Evolutionary conservation across 2,329 filamentous ascomycete species (phyloP), one percentile per base, ranked within the genome.

Genomic region (Sporothrix inflata): DNA sequence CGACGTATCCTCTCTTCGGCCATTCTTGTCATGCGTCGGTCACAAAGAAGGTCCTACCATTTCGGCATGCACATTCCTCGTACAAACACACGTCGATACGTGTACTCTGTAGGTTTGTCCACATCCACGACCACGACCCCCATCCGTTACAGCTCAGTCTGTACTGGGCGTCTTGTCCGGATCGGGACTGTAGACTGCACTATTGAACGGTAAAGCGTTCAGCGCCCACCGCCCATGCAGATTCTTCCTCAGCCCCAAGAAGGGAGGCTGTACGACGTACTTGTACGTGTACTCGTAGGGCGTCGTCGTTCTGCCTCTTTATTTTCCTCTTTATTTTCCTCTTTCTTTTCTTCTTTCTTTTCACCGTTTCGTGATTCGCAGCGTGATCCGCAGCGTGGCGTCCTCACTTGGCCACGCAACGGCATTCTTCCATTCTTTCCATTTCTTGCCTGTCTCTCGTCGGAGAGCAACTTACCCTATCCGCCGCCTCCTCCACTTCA

Each of bases 91-190:
- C n/a, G n/a, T n/a, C n/a, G n/a, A n/a, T n/a, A n/a, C n/a, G n/a
- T n/a, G n/a, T n/a, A n/a, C n/a, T n/a, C n/a, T n/a, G n/a, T n/a
- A n/a, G n/a, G n/a, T n/a, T n/a, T n/a, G n/a, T n/a, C n/a, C n/a
- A n/a, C n/a, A n/a, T n/a, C n/a, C n/a, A n/a, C n/a, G n/a, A n/a
- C n/a, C n/a, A n/a, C n/a, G n/a, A n/a, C n/a, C n/a, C 49, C 49
- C n/a, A 21, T 53, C 49, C 30, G 27, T 57, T 61, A 66, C 63
- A 66, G 63, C 63, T 66, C 42, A 34, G 42, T n/a, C 14, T 34
- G 42, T 66, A 42, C 42, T 34, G 24, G 16, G 24, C 14, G 24
- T 47, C 63, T 42, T 66, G 42, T 66, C 63, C 63, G 14, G 40
- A 66, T 66, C 21, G n/a, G 63, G 63, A 66, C 42, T 4, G 21